phyloP scores from a whole-genome alignment of 495 filamentous ascomycete genomes.

The Thermochaetoides thermophila region DNA sequence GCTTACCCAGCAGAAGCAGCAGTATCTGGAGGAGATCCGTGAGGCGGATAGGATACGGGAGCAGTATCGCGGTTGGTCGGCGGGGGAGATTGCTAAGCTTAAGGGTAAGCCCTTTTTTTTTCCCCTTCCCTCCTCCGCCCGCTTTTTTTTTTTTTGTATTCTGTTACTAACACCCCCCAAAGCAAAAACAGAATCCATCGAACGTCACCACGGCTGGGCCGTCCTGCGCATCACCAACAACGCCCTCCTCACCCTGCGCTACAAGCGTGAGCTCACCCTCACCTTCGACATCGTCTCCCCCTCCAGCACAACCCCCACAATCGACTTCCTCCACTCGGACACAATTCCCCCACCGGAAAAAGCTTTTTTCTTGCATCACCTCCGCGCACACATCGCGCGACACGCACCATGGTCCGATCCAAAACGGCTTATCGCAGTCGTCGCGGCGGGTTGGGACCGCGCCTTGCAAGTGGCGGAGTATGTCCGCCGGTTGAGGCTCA shows the following conservation, averaged over 20 bases:
- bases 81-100: conserved; percentile 55
- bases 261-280: conserved; percentile 60
- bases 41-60: conserved; percentile 75
- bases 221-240: conserved; percentile 45
- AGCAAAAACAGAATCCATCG: conserved; percentile 55
- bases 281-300: conserved; percentile 58
- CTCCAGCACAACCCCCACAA: conserved; percentile 47
- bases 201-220: conserved; percentile 67
- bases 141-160: conserved; percentile 3
- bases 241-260: conserved; percentile 62
- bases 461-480: conserved; percentile 37
- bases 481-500: conserved; percentile 37
- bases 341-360: conserved; percentile 1
- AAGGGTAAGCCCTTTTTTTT: conserved; percentile 40
- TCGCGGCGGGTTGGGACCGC: conserved; percentile 45
- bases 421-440: conserved; percentile 37
- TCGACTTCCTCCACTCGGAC: conserved; percentile 38
- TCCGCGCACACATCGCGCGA: not conserved
- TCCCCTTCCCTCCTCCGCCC: too few relatives aligned
- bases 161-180: conserved; percentile 4
- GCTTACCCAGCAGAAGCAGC: conserved; percentile 47
- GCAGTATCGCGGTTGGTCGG: conserved; percentile 79
- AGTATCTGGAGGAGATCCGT: conserved; percentile 56
- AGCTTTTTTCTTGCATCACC: not conserved
- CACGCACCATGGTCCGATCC: conserved; percentile 9